Conservation (phyloP, 371 early-diverging fungal genomes). For the Haplosporangium sp. region DNA sequence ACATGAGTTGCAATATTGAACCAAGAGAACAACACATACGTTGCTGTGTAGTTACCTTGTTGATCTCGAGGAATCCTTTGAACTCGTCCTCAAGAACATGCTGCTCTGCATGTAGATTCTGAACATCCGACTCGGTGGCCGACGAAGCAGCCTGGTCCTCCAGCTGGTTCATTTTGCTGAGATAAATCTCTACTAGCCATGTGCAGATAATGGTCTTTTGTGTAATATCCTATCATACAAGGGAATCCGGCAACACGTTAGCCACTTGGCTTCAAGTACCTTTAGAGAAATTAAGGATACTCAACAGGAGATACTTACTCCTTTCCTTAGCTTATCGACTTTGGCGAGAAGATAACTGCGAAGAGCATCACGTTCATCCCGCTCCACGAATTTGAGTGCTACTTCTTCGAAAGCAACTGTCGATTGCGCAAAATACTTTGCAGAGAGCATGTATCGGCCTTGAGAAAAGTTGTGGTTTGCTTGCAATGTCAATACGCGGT, state of each 20-base stretch:
- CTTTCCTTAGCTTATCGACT: conserved; percentile 67
- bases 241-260: not conserved
- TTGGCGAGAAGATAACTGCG: conserved; percentile 78
- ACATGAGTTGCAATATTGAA: not conserved
- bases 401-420: conserved; percentile 89
- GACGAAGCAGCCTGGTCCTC: conserved; percentile 69
- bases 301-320: conserved; percentile 55
- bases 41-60: conserved; percentile 61
- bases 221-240: conserved; percentile 70
- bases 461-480: conserved; percentile 87
- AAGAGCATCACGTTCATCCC: conserved; percentile 79
- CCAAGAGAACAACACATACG: not conserved
- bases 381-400: conserved; percentile 82
- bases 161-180: conserved; percentile 77
- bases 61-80: conserved; percentile 71
- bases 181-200: conserved; percentile 90
- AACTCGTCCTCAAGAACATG: conserved; percentile 72
- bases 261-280: not conserved
- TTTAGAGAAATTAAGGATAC: not conserved
- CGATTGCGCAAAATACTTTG: conserved; percentile 87
- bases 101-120: conserved; percentile 48
- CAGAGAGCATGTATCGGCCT: conserved; percentile 79
- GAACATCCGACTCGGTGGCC: conserved; percentile 56
- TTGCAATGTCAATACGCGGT: conserved; percentile 82
- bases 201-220: conserved; percentile 86